These are phyloP conservation scores for Pneumocystis jirovecii DNA, from an alignment of 1,139 yeast species.

Conservation along the genomic window DNA sequence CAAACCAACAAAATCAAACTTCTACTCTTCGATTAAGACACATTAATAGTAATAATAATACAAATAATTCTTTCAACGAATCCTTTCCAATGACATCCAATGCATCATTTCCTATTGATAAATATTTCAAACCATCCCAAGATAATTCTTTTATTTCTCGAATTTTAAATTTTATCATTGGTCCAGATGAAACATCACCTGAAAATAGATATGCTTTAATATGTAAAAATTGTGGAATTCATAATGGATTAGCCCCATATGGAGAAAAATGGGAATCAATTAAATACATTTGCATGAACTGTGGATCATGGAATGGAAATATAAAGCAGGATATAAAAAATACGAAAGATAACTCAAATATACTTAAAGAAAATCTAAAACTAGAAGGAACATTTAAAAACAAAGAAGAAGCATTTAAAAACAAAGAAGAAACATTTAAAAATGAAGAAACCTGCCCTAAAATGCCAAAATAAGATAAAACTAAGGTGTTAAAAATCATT, in stretches of 20 bases:
- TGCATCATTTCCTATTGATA: conserved; percentile 3
- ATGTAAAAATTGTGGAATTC: not conserved
- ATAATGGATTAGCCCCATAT: conserved; percentile 1
- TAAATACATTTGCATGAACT: not conserved
- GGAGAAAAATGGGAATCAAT: not conserved
- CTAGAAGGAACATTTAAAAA: not conserved
- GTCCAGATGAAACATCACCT: conserved; percentile 31
- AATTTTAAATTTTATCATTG: conserved; percentile 41
- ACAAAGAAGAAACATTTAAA: not conserved
- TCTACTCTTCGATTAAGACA: not conserved
- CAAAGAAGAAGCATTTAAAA: not conserved
- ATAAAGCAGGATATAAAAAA: not conserved
- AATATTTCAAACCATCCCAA: conserved; percentile 3
- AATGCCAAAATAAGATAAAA: not conserved
- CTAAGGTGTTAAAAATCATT: not conserved
- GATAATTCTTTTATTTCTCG: conserved; percentile 27
- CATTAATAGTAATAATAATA: not conserved
- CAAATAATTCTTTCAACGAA: not conserved
- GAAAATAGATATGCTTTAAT: conserved; percentile 1
- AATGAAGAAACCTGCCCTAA: not conserved
- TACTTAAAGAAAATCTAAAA: not conserved
- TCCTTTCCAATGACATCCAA: not conserved
- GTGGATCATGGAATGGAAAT: conserved; percentile 1
- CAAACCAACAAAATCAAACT: not conserved
- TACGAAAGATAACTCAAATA: not conserved